These are phyloP conservation scores for Pichia inconspicua DNA, from an alignment of 1,139 yeast species.

Conservation along the genomic window DNA sequence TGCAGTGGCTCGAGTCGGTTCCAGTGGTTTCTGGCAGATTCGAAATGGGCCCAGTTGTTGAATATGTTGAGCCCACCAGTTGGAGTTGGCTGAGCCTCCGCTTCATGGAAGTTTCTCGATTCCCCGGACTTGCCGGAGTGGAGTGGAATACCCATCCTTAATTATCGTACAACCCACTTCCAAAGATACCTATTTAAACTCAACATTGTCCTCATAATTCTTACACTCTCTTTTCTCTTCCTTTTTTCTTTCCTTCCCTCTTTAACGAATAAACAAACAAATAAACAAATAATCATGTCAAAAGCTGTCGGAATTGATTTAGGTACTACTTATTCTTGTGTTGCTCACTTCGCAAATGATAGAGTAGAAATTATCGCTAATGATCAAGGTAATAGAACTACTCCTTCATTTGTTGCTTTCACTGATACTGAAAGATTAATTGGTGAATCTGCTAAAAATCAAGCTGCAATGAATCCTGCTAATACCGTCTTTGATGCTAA, in stretches of 20 bases:
- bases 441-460: slow-evolving; percentile 93
- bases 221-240: not conserved
- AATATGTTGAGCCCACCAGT: too few relatives aligned
- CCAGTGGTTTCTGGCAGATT: too few relatives aligned
- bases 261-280: slow-evolving; percentile 26
- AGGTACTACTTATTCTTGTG: slow-evolving; percentile 83
- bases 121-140: not conserved
- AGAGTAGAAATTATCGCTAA: slow-evolving; percentile 81
- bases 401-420: slow-evolving; percentile 86
- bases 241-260: not conserved
- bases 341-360: slow-evolving; percentile 66
- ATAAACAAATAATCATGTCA: slow-evolving; percentile 33
- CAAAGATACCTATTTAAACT: too few relatives aligned
- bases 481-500: slow-evolving; percentile 83
- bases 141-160: too few relatives aligned
- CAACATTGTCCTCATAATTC: not conserved
- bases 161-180: too few relatives aligned
- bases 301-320: slow-evolving; percentile 79
- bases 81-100: too few relatives aligned
- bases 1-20: too few relatives aligned
- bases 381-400: slow-evolving; percentile 93
- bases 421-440: slow-evolving; percentile 80
- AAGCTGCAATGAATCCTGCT: slow-evolving; percentile 72
- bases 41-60: too few relatives aligned
- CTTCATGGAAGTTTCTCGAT: not conserved